These are phyloP conservation scores for Limnanthes douglasii DNA, from an alignment of 345 rosid genomes.

Conservation along the genomic window DNA sequence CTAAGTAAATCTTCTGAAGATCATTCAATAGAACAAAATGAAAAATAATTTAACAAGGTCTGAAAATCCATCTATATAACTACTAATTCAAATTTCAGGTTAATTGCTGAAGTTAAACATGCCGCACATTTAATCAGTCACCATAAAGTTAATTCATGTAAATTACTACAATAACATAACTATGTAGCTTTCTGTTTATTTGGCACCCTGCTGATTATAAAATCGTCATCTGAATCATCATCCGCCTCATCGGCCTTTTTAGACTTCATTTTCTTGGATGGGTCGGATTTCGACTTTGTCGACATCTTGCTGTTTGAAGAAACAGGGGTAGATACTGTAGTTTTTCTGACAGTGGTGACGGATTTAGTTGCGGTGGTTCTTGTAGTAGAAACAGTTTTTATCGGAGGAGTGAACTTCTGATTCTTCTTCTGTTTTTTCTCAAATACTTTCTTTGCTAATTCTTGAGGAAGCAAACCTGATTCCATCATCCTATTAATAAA, in stretches of 20 bases:
- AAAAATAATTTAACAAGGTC: too few relatives aligned
- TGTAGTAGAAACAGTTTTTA: conserved; percentile 26
- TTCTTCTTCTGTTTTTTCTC: conserved; percentile 51
- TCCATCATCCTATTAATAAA: conserved; percentile 82
- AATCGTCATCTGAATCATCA: conserved; percentile 44
- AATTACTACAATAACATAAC: too few relatives aligned
- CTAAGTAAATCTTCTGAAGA: too few relatives aligned
- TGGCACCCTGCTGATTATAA: conserved; percentile 12
- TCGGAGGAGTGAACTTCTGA: conserved; percentile 38
- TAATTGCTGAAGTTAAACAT: too few relatives aligned
- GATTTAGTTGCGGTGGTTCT: conserved; percentile 21
- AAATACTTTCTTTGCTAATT: conserved; percentile 48
- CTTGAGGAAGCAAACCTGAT: conserved; percentile 68
- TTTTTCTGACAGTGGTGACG: conserved; percentile 16
- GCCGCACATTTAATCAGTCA: too few relatives aligned
- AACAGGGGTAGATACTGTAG: conserved; percentile 12
- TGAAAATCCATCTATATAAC: too few relatives aligned
- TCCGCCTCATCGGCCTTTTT: conserved; percentile 25
- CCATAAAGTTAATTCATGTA: too few relatives aligned
- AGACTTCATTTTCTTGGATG: conserved; percentile 45
- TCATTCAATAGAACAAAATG: too few relatives aligned
- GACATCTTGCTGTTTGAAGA: conserved; percentile 32
- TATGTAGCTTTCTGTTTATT: conserved; percentile 44
- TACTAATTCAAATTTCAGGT: too few relatives aligned
- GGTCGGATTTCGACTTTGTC: conserved; percentile 15